Base-by-base conservation (phyloP, 306 rosid species). In the Vachellia collinsii region DNA sequence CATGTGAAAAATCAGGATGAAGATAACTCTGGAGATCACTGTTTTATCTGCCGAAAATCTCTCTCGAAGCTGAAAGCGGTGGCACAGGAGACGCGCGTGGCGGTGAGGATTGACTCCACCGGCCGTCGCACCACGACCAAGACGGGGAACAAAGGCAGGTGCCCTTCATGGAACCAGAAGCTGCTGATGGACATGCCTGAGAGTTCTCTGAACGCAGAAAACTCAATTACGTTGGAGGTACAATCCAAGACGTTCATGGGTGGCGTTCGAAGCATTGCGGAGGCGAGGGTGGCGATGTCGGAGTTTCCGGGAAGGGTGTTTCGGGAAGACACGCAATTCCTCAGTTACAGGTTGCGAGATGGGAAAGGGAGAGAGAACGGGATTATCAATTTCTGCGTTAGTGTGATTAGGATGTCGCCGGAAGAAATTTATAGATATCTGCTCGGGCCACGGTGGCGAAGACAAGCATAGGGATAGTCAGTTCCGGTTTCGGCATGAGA, bases 311-410 rank as follows among this genome's bases (percentile, higher is more conserved):
- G 34, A 29, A 29, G 34, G 34, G 34, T 0, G 34, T 29, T 29
- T 29, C 34, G 88, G 4, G 87, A 50, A 16, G 68, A 83, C 67
- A n/a, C 72, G 80, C 93, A 90, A 68, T 86, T 82, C 23, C 64
- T 88, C 86, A 90, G 94, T 74, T 90, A 88, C 13, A 77, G 89
- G 61, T 66, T 88, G 78, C 79, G 90, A 76, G 85, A 90, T 38
- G 3, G 20, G 8, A 67, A 56, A 22, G 90, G 94, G 0, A 68
- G 67, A 34, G 83, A 79, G 72, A 88, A 81, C n/a, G 92, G 92
- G 66, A 41, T 41, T 6, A 83, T 90, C 14, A 88, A 88, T 65
- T 66, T 88, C 46, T 88, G 89, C 1, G 89, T 88, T 46, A 86
- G 84, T 83, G 70, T 41, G 6, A 41, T 73, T 39, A 81, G 72